Evolutionary conservation across 805 yeast genomes (phyloP), one percentile per base, ranked within the genome.

Genomic region (Monosporozyma unispora): DNA sequence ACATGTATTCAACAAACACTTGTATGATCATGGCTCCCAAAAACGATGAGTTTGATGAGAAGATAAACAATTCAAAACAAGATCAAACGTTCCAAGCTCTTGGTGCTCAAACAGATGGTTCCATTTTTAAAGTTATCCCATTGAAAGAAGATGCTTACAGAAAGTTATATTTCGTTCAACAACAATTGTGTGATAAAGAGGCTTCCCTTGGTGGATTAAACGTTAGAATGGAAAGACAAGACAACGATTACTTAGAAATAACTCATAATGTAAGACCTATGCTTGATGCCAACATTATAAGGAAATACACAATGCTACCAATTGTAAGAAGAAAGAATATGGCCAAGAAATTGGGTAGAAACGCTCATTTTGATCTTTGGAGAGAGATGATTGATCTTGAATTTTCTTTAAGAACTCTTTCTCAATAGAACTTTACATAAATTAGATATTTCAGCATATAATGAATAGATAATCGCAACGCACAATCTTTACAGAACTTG

Each of bases 141-240:
- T 70, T 89, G 11, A 70, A 76, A 39, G 98, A 93, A 61, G 68
- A 79, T 2, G 74, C 80, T 11, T 93, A 88, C 67, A 76, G 96
- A 64, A 73, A 95, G 50, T 72, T 93, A 61, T 87, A 85, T 60
- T 82, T 88, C 33, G 70, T 91, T 19, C 97, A 90, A 62, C 96
- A 89, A 65, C 96, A 89, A 58, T 69, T 93, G 46, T 76, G 77
- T 35, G 96, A 90, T 49, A 85, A 85, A 56, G 86, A 84, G 50
- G 73, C 72, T 37, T 89, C 84, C 54, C 67, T 70, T 50, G 82
- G 85, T 46, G 96, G 97, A 0, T 69, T 93, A 55, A 93, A 91
- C 62, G 95, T 96, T 2, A 74, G 77, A 53, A 70, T 79, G 73
- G 83, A 83, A 57, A 67, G 87, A 39, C 64, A 78, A 22, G 52